Evolutionary conservation across 805 yeast species (phyloP).

Genomic region (Ogataea chonburiensis): DNA sequence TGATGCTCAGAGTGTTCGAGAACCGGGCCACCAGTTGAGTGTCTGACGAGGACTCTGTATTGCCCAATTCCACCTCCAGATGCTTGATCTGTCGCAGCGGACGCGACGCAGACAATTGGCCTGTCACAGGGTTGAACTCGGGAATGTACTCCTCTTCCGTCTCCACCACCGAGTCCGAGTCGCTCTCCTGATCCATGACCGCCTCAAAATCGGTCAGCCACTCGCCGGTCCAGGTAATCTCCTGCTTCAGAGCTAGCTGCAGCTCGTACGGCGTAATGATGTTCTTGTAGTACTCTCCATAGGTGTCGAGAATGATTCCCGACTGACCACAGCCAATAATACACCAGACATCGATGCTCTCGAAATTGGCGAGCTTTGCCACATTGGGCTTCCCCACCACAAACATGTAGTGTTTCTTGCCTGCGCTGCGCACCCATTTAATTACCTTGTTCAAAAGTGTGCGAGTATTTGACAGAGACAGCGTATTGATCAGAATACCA

Average conservation of each 20-base stretch:
- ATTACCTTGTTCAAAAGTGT: slow-evolving; percentile 61
- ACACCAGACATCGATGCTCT: slow-evolving; percentile 92
- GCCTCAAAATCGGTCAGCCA: slow-evolving; percentile 82
- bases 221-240: slow-evolving; percentile 85
- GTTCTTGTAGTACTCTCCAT: slow-evolving; percentile 82
- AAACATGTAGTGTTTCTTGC: slow-evolving; percentile 88
- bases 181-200: slow-evolving; percentile 42
- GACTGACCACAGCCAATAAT: slow-evolving; percentile 92
- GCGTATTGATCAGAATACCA: slow-evolving; percentile 86
- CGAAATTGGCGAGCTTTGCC: slow-evolving; percentile 94
- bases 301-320: slow-evolving; percentile 80
- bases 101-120: slow-evolving; percentile 64
- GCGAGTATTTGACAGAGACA: slow-evolving; percentile 75
- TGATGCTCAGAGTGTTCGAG: slow-evolving; percentile 59
- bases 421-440: slow-evolving; percentile 64
- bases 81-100: slow-evolving; percentile 73
- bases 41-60: slow-evolving; percentile 22
- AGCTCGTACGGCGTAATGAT: slow-evolving; percentile 93
- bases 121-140: slow-evolving; percentile 85
- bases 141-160: slow-evolving; percentile 60
- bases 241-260: slow-evolving; percentile 71
- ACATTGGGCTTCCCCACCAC: slow-evolving; percentile 98
- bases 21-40: slow-evolving; percentile 54
- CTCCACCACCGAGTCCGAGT: slow-evolving; percentile 20
- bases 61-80: slow-evolving; percentile 53